Evolutionary conservation across 108 stramenopile genomes (phyloP), one percentile per base, ranked within the genome.

Genomic region (Cyclostephanos invisitatus): DNA sequence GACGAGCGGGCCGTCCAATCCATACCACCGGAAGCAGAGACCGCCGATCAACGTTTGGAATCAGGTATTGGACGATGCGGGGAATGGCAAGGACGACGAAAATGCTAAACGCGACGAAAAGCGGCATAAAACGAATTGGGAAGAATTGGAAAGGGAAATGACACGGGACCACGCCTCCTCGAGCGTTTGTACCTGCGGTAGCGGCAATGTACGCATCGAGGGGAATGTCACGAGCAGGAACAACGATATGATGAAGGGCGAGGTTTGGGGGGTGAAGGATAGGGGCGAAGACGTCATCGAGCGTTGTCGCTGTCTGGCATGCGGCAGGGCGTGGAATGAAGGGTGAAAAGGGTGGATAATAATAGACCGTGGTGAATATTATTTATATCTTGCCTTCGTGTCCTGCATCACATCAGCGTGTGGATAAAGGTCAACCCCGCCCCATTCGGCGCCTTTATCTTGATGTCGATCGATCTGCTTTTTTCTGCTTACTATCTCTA

Each of bases 221-320:
- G 85, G 85, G 6, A 87, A 74, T 67, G 68, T 83, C 37, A 87
- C 90, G 2, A 84, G 85, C 76, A 80, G 87, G 20, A 86, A 88
- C 68, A 74, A 72, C 54, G 87, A 91, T 48, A 67, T 87, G 75
- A 72, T 70, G 35, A 91, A 91, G 68, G 90, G 87, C 15, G 90
- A 91, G 64, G 87, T 81, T 0, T 91, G 90, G 90, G 90, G 90
- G 24, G 73, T 68, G 69, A 87, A 85, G 53, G 86, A 89, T 66
- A 73, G 90, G 40, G 73, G 72, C 0, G 85, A 84, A 29, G 77
- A 70, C 0, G 83, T 87, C 14, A 68, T 91, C 1, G 74, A 64
- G 7, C 72, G 86, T 18, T 88, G 76, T 78, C 87, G 79, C 55
- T 91, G 90, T 74, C 72, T 78, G 22, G 40, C 49, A 11, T 91